Evolutionary conservation across 305 asterid species (phyloP), one percentile per base, ranked within the genome.

Genomic region (Solanum aculeatissimum): DNA sequence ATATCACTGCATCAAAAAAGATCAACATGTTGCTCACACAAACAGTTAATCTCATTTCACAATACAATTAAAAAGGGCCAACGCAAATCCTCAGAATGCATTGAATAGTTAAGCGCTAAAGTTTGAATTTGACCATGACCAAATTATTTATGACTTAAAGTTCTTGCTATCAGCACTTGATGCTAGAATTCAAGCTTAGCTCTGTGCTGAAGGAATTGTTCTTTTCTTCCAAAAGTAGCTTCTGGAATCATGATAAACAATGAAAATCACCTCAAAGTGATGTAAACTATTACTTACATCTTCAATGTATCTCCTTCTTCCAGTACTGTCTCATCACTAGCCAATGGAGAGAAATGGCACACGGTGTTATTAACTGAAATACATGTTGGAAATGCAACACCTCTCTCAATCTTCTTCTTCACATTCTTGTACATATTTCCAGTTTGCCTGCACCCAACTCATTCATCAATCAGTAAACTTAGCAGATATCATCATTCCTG

Each of bases 281-380:
- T 69, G 58, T 11, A 40, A 81, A 21, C 9, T 55, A 85, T 10
- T 55, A 79, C 93, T 87, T 85, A 94, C 98, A 93, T 92, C 89
- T 94, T 94, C 68, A 93, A 58, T 6, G 92, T 53, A 80, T 94
- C 96, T 23, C 98, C 97, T 63, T 83, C 92, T 83, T 88, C 90
- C 89, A 93, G 86, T 8, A 86, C 85, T 2, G 90, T 80, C 87
- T 91, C 93, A 29, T 94, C 93, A 16, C 92, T 88, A 27, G 95
- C 43, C 85, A 83, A 69, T 49, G 85, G 83, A 43, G 86, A 84
- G 75, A 72, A 58, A 62, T 84, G 86, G 12, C 86, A 84, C 69
- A 84, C 83, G 1, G 82, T 84, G 70, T 75, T 84, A 45, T 84
- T 84, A 32, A 84, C 75, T 29, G 85, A 83, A 65, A 83, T 83